Base-by-base conservation (phyloP, 352 stramenopile species). In the Phytophthora cajani region DNA sequence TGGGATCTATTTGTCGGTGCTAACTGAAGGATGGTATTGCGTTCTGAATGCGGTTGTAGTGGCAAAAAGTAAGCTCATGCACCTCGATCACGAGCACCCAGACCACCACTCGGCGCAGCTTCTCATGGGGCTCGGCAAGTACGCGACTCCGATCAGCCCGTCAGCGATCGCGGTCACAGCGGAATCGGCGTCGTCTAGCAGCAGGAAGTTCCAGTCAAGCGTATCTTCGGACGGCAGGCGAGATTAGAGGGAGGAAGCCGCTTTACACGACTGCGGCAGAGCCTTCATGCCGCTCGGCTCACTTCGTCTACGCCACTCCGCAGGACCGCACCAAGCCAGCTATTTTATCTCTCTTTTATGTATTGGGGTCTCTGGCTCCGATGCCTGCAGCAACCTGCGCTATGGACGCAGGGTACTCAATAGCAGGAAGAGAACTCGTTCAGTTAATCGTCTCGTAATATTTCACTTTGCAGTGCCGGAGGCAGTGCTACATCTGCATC, bases 81-180 rank as follows among this genome's bases (percentile, higher is more conserved):
- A 74, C 27, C 56, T 82, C 0, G 57, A 73, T 54, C 60, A 75
- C 27, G 71, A 74, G 6, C 63, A 78, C 2, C 38, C 58, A 7
- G 80, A 90, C 49, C 72, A 81, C 30, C 80, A 89, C 17, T 91
- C 84, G 4, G 84, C 81, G 2, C 63, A 86, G 51, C 68, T 91
- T 23, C 50, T 91, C 32, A 89, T 91, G 42, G 81, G 77, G 3
- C 71, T 91, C 11, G 81, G 80, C 47, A 81, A 79, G 23, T 67
- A 30, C 30, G 23, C 64, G 32, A 69, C 50, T 16, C 67, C 65
- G 6, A 72, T 65, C 40, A 77, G 52, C 53, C 57, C 65, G 9
- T 72, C 69, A 10, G 56, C 58, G 2, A 62, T 62, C 19, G 44
- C n/a, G 17, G 33, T 62, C 23, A 64, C 58, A 12, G 52, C 66